These are phyloP conservation scores for Paraurostyla sp. DNA, from an alignment of 73 alveolate genomes.

Conservation along the genomic window DNA sequence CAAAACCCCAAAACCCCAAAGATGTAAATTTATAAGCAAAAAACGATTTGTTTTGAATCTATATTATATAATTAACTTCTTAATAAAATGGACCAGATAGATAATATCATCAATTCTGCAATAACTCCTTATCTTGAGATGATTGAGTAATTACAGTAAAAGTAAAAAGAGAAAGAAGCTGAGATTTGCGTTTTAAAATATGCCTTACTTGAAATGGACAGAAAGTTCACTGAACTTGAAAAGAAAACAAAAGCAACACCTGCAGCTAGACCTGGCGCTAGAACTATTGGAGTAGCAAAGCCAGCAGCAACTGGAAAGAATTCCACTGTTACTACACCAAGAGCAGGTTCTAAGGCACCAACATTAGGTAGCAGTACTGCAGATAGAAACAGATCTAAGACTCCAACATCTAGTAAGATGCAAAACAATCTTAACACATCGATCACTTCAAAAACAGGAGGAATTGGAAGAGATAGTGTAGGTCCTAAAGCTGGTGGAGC, in stretches of 20 bases:
- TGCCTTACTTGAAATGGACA: slow-evolving; percentile 46
- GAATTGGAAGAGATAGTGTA: not conserved
- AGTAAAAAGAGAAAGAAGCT: slow-evolving; percentile 36
- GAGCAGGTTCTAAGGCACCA: slow-evolving; percentile 29
- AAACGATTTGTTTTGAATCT: too few species aligned
- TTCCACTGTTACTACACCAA: slow-evolving; percentile 22
- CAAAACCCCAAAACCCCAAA: too few species aligned
- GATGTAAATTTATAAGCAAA: too few species aligned
- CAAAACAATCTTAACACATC: slow-evolving; percentile 15
- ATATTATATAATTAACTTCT: too few species aligned
- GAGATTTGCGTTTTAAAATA: slow-evolving; percentile 15
- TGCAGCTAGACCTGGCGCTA: slow-evolving; percentile 23
- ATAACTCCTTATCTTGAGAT: slow-evolving; percentile 30
- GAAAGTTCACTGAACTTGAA: slow-evolving; percentile 28
- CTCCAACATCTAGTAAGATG: slow-evolving; percentile 33
- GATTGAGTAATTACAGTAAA: slow-evolving; percentile 29
- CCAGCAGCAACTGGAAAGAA: not conserved
- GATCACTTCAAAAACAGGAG: slow-evolving; percentile 24
- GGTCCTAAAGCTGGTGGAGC: not conserved
- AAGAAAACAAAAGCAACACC: slow-evolving; percentile 19
- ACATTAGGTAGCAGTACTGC: not conserved
- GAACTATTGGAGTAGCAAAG: not conserved
- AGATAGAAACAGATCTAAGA: slow-evolving; percentile 48
- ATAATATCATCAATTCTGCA: not conserved
- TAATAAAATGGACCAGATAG: too few species aligned